Evolutionary conservation across 2,329 filamentous ascomycete species (phyloP).

Genomic region (Talaromyces sp.): DNA sequence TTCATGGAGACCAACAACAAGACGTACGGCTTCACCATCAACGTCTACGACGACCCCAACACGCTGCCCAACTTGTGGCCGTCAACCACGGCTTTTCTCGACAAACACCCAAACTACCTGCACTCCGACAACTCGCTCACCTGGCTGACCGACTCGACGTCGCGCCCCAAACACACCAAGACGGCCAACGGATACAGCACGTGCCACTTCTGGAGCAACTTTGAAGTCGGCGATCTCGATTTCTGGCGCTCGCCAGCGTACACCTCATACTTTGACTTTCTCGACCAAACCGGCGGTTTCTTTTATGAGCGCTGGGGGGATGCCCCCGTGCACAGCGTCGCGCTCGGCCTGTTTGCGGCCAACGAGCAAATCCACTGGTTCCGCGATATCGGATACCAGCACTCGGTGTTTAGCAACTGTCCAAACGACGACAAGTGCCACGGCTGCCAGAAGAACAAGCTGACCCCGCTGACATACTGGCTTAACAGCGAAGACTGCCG

Average conservation of each 20-base stretch:
- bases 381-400: conserved; percentile 97
- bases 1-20: conserved; percentile 99
- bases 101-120: conserved; percentile 74
- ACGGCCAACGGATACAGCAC: conserved; percentile 91
- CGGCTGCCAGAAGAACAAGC: conserved; percentile 76
- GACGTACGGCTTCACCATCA: conserved; percentile 98
- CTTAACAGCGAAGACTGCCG: conserved; percentile 88
- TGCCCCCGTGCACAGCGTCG: conserved; percentile 93
- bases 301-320: conserved; percentile 99
- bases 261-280: conserved; percentile 91
- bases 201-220: conserved; percentile 99
- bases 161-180: conserved; percentile 71
- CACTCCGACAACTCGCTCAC: conserved; percentile 77
- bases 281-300: conserved; percentile 91
- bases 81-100: conserved; percentile 86
- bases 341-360: conserved; percentile 86
- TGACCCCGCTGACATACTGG: conserved; percentile 62
- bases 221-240: conserved; percentile 87
- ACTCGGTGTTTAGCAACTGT: conserved; percentile 98
- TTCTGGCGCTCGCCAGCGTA: conserved; percentile 91
- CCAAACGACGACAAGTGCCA: conserved; percentile 92
- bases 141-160: conserved; percentile 75
- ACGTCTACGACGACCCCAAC: conserved; percentile 84
- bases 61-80: conserved; percentile 89
- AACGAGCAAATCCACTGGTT: conserved; percentile 94